Conservation (phyloP, 257 asterid species). For the Echium plantagineum region DNA sequence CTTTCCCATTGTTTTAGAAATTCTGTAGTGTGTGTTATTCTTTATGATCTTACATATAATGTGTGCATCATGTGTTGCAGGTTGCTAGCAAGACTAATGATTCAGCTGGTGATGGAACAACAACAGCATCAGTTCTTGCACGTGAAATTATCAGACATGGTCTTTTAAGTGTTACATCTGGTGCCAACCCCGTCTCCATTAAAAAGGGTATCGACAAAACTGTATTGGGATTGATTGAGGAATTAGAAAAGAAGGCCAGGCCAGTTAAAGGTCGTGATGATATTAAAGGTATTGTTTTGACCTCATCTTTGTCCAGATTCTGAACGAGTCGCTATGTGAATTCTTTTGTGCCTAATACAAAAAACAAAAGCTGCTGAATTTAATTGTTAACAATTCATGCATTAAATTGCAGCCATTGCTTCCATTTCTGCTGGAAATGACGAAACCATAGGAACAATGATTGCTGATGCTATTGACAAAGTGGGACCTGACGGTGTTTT, state of each 20-base stretch:
- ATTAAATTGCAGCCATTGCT: constrained; percentile 62
- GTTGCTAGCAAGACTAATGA: constrained; percentile 99
- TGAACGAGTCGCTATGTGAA: not conserved
- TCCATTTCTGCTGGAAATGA: constrained; percentile 91
- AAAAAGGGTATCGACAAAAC: constrained; percentile 94
- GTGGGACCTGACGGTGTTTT: constrained; percentile 98
- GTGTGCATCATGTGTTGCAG: constrained; percentile 28
- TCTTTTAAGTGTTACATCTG: constrained; percentile 83
- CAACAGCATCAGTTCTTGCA: constrained; percentile 90
- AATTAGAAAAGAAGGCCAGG: constrained; percentile 79
- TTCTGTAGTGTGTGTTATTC: not conserved
- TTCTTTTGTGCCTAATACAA: not conserved
- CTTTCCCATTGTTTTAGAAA: not conserved
- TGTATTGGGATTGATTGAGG: constrained; percentile 55
- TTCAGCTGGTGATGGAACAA: constrained; percentile 98
- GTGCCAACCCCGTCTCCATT: constrained; percentile 88
- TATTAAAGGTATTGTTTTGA: constrained; percentile 49
- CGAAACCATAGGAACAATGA: constrained; percentile 70
- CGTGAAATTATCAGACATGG: constrained; percentile 96
- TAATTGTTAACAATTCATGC: not conserved
- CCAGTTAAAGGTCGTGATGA: constrained; percentile 94
- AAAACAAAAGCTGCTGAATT: not conserved
- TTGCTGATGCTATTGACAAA: constrained; percentile 95
- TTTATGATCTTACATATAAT: not conserved
- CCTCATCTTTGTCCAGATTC: not conserved